Conservation (phyloP, 768 basidiomycete species). For the Clitopilus hobsonii region DNA sequence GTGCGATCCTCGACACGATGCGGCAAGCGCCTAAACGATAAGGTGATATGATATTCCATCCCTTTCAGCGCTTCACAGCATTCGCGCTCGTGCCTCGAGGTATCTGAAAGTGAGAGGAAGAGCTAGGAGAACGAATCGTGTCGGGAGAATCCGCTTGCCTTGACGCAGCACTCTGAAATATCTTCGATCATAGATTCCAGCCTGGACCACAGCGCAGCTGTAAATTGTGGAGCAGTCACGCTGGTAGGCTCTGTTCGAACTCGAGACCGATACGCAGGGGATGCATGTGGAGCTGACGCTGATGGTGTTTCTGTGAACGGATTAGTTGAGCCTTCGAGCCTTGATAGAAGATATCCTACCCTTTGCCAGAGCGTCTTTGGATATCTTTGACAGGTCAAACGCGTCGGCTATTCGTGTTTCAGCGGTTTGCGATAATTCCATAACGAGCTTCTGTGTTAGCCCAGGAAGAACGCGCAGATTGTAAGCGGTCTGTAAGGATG, state of each 20-base stretch:
- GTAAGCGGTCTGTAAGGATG: slow-evolving; percentile 92
- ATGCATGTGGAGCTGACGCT: slow-evolving; percentile 24
- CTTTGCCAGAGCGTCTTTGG: slow-evolving; percentile 78
- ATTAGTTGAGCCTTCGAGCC: no score
- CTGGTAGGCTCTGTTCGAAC: slow-evolving; percentile 89
- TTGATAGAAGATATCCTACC: slow-evolving; percentile 36
- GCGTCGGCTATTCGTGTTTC: slow-evolving; percentile 75
- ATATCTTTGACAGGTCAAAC: slow-evolving; percentile 85
- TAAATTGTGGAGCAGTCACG: slow-evolving; percentile 83
- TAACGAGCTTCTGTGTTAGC: slow-evolving; percentile 73
- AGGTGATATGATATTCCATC: background rate
- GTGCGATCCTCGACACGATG: slow-evolving; percentile 8
- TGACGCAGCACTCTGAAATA: slow-evolving; percentile 87
- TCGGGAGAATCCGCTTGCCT: slow-evolving; percentile 37
- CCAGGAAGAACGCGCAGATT: slow-evolving; percentile 84
- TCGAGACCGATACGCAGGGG: slow-evolving; percentile 77
- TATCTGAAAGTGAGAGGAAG: background rate
- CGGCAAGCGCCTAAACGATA: slow-evolving; percentile 7
- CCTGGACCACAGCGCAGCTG: slow-evolving; percentile 73
- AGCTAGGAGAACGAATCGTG: background rate
- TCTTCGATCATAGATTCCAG: slow-evolving; percentile 84
- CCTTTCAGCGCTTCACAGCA: slow-evolving; percentile 1
- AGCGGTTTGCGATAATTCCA: slow-evolving; percentile 78
- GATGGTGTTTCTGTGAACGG: background rate
- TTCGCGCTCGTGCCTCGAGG: background rate